These are phyloP conservation scores for Ascosphaera acerosa DNA, from an alignment of 2,329 filamentous ascomycete genomes.

Conservation along the genomic window DNA sequence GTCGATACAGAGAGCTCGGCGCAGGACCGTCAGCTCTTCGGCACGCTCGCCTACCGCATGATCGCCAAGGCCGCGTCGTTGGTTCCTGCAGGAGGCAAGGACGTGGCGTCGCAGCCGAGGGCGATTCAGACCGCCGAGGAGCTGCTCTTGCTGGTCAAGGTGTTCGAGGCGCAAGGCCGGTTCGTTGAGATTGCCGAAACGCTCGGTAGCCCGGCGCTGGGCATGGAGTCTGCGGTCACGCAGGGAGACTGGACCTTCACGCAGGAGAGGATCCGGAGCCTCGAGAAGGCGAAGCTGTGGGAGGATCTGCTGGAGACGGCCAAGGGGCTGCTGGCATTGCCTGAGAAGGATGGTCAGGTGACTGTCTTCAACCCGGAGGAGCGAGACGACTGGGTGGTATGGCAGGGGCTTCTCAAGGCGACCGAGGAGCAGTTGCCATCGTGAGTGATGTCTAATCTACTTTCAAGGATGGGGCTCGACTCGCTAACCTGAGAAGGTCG, in stretches of 20 bases:
- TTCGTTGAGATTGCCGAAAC: constrained; percentile 18
- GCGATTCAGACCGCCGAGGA: constrained; percentile 23
- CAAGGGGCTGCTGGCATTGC: constrained; percentile 13
- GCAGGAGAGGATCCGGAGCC: constrained; percentile 13
- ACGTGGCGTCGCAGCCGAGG: constrained; percentile 17
- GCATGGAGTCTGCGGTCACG: constrained; percentile 17
- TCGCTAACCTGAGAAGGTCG: too few relatives aligned
- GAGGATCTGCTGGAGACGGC: constrained; percentile 14
- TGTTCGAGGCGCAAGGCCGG: constrained; percentile 18
- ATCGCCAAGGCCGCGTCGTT: constrained; percentile 21
- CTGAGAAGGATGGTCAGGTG: constrained; percentile 9
- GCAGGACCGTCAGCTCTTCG: constrained; percentile 21
- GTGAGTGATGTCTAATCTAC: too few relatives aligned
- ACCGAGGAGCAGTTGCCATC: constrained; percentile 11
- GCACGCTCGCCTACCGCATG: constrained; percentile 26
- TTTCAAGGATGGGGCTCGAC: too few relatives aligned
- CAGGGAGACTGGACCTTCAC: constrained; percentile 21
- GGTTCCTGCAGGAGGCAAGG: constrained; percentile 20
- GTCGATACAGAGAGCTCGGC: constrained; percentile 15
- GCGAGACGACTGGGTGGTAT: constrained; percentile 22
- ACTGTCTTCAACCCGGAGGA: constrained; percentile 9
- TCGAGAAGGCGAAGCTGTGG: constrained; percentile 17
- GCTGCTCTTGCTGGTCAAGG: constrained; percentile 19
- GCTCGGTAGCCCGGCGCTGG: constrained; percentile 18
- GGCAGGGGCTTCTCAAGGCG: constrained; percentile 18